Conservation (phyloP, 495 filamentous ascomycete genomes). For the Neurospora tetrasperma region DNA sequence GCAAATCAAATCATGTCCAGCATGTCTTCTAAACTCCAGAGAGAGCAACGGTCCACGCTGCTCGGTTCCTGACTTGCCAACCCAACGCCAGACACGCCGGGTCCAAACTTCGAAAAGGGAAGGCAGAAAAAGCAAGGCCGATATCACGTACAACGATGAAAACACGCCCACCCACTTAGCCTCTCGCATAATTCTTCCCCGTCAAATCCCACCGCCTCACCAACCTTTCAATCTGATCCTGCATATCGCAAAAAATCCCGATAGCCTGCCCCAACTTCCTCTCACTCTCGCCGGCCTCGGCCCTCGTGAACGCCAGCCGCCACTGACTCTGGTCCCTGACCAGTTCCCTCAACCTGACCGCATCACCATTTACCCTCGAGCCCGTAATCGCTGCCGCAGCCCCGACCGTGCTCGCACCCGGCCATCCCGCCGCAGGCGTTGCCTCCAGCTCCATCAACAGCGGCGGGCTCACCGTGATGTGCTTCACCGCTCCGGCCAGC, state of each 20-base stretch:
- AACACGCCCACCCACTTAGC: not conserved
- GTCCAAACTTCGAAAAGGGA: not conserved
- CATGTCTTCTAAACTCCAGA: not conserved
- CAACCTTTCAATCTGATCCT: slow-evolving; percentile 41
- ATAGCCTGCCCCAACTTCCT: slow-evolving; percentile 48
- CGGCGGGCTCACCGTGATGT: slow-evolving; percentile 46
- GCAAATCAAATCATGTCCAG: not conserved
- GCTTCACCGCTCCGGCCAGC: slow-evolving; percentile 43
- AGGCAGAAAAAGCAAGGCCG: not conserved
- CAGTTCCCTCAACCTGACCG: slow-evolving; percentile 8
- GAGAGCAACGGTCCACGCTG: not conserved
- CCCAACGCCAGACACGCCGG: not conserved
- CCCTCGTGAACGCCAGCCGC: slow-evolving; percentile 40
- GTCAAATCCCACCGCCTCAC: slow-evolving; percentile 16
- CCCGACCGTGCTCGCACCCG: slow-evolving; percentile 12
- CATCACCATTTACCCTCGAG: slow-evolving; percentile 32
- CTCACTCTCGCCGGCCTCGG: slow-evolving; percentile 38
- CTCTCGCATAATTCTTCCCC: not conserved
- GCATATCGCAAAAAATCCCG: slow-evolving; percentile 51
- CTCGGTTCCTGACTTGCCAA: not conserved
- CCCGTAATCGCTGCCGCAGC: slow-evolving; percentile 17
- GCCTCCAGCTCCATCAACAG: slow-evolving; percentile 38
- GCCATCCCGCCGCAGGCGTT: slow-evolving; percentile 21
- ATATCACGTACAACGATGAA: not conserved
- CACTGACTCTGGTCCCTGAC: slow-evolving; percentile 35